Percentiles rank a stretch among this genome's conserved stretches.
Conservation (phyloP, 495 filamentous ascomycete species). For the Venustampulla echinocandica region DNA sequence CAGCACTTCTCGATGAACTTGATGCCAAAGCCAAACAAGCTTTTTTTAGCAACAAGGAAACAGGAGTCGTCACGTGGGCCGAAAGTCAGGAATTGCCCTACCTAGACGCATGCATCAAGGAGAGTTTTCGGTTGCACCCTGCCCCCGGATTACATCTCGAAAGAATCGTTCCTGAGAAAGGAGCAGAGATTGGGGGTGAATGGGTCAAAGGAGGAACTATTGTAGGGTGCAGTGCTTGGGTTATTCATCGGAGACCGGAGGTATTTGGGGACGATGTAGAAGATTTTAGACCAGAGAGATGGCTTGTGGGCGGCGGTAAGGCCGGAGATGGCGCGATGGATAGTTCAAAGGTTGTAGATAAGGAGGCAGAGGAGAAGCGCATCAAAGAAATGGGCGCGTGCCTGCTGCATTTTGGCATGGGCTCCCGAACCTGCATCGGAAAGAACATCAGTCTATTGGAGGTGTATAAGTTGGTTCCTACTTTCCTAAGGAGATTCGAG, state of each 20-base stretch:
- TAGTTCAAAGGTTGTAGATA: slow-evolving; percentile 4
- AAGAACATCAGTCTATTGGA: slow-evolving; percentile 69
- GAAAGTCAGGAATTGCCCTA: slow-evolving; percentile 45
- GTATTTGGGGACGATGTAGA: slow-evolving; percentile 54
- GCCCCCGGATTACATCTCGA: slow-evolving; percentile 19
- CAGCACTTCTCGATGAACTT: slow-evolving; percentile 41
- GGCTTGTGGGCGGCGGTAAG: slow-evolving; percentile 32
- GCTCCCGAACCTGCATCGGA: slow-evolving; percentile 54
- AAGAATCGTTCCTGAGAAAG: slow-evolving; percentile 24
- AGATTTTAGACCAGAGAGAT: slow-evolving; percentile 49
- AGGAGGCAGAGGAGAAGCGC: slow-evolving; percentile 32
- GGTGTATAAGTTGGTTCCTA: slow-evolving; percentile 73
- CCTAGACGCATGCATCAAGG: slow-evolving; percentile 30
- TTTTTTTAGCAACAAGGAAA: slow-evolving; percentile 39
- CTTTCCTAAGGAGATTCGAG: slow-evolving; percentile 61
- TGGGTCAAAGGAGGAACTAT: slow-evolving; percentile 53
- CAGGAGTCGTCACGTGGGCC: slow-evolving; percentile 48
- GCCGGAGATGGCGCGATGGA: not conserved
- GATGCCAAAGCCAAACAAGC: slow-evolving; percentile 41
- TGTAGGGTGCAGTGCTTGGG: slow-evolving; percentile 55
- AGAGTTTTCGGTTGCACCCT: slow-evolving; percentile 28
- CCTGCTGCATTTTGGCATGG: slow-evolving; percentile 56
- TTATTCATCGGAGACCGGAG: slow-evolving; percentile 48
- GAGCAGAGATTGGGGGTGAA: slow-evolving; percentile 42
- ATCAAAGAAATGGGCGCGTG: slow-evolving; percentile 48